Conservation (phyloP, 129 eudicot species). For the Chrysanthemum makinoi region DNA sequence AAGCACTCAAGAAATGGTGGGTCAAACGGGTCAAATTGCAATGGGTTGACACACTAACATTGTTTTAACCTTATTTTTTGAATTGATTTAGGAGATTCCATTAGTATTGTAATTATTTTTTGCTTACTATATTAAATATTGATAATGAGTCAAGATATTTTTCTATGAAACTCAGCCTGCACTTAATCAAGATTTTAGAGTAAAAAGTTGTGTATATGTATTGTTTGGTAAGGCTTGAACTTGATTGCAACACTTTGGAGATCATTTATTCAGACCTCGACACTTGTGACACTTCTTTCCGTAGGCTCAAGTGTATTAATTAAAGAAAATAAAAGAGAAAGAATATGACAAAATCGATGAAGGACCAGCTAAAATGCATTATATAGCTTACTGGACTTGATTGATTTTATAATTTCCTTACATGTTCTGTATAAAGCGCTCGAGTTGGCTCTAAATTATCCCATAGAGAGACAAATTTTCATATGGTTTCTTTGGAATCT, state of each 20-base stretch:
- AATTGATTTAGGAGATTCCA: too few species aligned
- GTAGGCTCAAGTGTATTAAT: constrained; percentile 6
- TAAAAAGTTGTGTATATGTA: neutral
- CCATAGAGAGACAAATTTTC: constrained; percentile 7
- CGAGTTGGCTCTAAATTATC: constrained; percentile 31
- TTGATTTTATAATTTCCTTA: constrained; percentile 7
- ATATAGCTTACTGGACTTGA: constrained; percentile 18
- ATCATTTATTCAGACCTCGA: constrained; percentile 10
- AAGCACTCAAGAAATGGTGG: too few species aligned
- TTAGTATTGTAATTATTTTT: too few species aligned
- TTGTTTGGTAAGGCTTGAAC: constrained; percentile 10
- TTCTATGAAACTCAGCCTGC: neutral
- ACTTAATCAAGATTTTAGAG: neutral
- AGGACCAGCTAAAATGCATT: constrained; percentile 21
- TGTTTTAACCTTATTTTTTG: too few species aligned
- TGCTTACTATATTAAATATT: too few species aligned
- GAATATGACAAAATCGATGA: constrained; percentile 20
- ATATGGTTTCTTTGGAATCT: constrained; percentile 12
- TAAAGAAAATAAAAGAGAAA: constrained; percentile 13
- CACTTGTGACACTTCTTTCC: constrained; percentile 20
- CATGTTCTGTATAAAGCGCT: constrained; percentile 5
- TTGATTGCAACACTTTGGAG: neutral
- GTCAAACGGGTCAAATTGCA: too few species aligned
- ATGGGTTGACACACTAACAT: too few species aligned
- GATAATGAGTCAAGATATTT: neutral